Evolutionary conservation across 2,329 filamentous ascomycete species (phyloP).

Genomic region (Coccinonectria pachysandricola): DNA sequence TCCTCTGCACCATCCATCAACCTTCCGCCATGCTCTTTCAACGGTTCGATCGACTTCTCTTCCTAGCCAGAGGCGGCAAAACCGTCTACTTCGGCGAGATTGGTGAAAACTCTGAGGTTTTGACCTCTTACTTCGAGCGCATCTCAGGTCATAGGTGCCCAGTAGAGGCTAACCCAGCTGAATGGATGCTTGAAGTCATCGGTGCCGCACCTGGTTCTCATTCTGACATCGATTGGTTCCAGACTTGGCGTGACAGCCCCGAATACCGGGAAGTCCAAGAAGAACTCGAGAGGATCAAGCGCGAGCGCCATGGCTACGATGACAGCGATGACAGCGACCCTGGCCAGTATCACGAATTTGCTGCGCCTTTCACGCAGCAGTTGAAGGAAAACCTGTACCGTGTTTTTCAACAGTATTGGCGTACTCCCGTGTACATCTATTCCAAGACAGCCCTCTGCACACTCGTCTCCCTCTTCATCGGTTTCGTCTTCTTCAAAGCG

Average conservation of each 20-base stretch:
- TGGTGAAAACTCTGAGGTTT: slow-evolving; percentile 55
- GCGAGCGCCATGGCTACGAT: slow-evolving; percentile 29
- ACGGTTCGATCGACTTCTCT: slow-evolving; percentile 73
- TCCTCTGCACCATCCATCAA: slow-evolving; percentile 96
- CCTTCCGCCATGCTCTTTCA: slow-evolving; percentile 94
- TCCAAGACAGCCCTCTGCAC: slow-evolving; percentile 63
- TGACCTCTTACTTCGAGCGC: slow-evolving; percentile 68
- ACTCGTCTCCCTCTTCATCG: slow-evolving; percentile 62
- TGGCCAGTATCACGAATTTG: slow-evolving; percentile 61
- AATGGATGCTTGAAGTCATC: slow-evolving; percentile 63
- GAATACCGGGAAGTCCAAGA: slow-evolving; percentile 46
- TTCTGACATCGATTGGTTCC: slow-evolving; percentile 55
- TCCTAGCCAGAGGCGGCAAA: slow-evolving; percentile 64
- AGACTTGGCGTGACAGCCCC: slow-evolving; percentile 48
- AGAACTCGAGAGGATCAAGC: slow-evolving; percentile 48
- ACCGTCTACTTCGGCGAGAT: slow-evolving; percentile 79
- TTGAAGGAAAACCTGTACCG: slow-evolving; percentile 57
- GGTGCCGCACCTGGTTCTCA: slow-evolving; percentile 54
- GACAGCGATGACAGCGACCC: slow-evolving; percentile 25
- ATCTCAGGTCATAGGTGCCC: slow-evolving; percentile 59
- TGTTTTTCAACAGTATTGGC: slow-evolving; percentile 88
- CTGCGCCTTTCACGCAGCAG: slow-evolving; percentile 62
- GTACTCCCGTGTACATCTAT: slow-evolving; percentile 81
- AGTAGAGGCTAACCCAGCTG: slow-evolving; percentile 63
- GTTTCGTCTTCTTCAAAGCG: slow-evolving; percentile 68